Evolutionary conservation across 2,329 filamentous ascomycete genomes (phyloP).

Genomic region (Curvularia lunata): DNA sequence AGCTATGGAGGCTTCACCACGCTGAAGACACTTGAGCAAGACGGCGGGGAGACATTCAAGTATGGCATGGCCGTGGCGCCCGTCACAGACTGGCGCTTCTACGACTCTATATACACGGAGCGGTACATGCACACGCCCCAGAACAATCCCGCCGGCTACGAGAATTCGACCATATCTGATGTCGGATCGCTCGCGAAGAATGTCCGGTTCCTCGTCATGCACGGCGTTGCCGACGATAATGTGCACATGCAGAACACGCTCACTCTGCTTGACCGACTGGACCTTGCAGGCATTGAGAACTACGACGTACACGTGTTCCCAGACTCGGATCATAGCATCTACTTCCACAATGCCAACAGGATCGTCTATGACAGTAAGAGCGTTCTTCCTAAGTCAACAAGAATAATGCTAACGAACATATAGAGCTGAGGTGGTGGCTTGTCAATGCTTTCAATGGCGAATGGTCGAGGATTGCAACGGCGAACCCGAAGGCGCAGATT

Average conservation of each 20-base stretch:
- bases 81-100: conserved; percentile 97
- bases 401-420: conserved; percentile 9
- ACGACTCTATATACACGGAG: conserved; percentile 92
- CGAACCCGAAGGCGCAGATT: conserved; percentile 53
- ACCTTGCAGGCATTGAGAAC: conserved; percentile 82
- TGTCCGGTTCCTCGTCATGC: conserved; percentile 92
- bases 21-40: conserved; percentile 90
- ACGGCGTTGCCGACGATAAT: conserved; percentile 95
- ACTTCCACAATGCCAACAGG: conserved; percentile 88
- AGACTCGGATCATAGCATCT: conserved; percentile 93
- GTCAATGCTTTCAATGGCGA: conserved; percentile 98
- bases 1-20: conserved; percentile 96
- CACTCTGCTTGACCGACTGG: conserved; percentile 82
- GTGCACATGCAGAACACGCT: conserved; percentile 97
- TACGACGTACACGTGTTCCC: conserved; percentile 98
- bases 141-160: conserved; percentile 79
- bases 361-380: conserved; percentile 92
- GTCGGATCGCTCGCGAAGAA: conserved; percentile 74
- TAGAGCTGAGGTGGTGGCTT: conserved; percentile 86
- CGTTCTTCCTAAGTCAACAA: no score
- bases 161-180: conserved; percentile 75
- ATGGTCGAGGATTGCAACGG: conserved; percentile 70
- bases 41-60: conserved; percentile 86
- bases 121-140: conserved; percentile 97
- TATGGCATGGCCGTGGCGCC: conserved; percentile 99